phyloP scores from a whole-genome alignment of 2,329 filamentous ascomycete species.

The Nothophoma quercina region DNA sequence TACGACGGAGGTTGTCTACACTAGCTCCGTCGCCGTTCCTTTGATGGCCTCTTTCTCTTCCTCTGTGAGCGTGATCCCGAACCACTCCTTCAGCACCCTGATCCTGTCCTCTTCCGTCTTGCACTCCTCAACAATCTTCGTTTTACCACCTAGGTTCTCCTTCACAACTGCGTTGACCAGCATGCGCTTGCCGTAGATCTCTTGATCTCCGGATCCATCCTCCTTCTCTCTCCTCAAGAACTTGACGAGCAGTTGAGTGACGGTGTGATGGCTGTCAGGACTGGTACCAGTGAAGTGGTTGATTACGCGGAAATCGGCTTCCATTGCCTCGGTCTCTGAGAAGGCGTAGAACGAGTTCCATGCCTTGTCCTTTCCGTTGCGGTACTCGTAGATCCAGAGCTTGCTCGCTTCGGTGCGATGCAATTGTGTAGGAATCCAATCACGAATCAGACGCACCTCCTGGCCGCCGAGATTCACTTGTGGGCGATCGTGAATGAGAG shows the following conservation, averaged over 20 bases:
- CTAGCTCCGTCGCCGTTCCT: conserved; percentile 37
- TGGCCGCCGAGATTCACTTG: conserved; percentile 63
- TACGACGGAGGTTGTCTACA: neutral
- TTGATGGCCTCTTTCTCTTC: conserved; percentile 48
- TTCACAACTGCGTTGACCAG: conserved; percentile 55
- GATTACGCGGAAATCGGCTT: conserved; percentile 51
- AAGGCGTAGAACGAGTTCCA: conserved; percentile 57
- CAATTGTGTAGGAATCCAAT: conserved; percentile 58
- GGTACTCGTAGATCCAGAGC: conserved; percentile 70
- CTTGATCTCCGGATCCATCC: conserved; percentile 38
- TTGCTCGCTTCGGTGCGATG: conserved; percentile 48
- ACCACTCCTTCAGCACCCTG: conserved; percentile 48
- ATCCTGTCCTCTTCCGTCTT: conserved; percentile 51
- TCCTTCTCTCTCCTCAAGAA: conserved; percentile 46
- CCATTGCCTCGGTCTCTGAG: conserved; percentile 50
- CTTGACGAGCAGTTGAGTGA: conserved; percentile 48
- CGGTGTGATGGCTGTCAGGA: conserved; percentile 44
- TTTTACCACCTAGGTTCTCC: conserved; percentile 53
- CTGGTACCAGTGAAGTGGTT: conserved; percentile 48
- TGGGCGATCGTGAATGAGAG: conserved; percentile 54
- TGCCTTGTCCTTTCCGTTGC: conserved; percentile 42
- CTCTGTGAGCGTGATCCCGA: conserved; percentile 50
- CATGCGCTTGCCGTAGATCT: conserved; percentile 48
- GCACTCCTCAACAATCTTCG: conserved; percentile 48
- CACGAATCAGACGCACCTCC: conserved; percentile 62